Conservation (phyloP, 345 rosid species). For the Angophora floribunda region DNA sequence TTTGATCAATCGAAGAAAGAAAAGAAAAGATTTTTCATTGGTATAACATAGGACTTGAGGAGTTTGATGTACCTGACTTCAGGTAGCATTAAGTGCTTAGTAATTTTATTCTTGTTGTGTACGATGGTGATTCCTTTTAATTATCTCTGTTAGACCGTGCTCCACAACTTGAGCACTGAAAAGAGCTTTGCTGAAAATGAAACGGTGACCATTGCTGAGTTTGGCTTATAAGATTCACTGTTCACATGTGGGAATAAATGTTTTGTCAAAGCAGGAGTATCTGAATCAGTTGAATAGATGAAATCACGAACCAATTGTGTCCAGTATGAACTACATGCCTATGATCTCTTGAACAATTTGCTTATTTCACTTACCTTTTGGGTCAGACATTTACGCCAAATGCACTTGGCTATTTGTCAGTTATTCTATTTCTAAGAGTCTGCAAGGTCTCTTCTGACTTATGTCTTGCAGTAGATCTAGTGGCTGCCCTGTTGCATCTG, state of each 20-base stretch:
- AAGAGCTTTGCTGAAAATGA: neutral
- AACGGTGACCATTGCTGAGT: neutral
- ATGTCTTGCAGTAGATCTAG: neutral
- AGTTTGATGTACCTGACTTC: neutral
- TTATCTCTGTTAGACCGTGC: neutral
- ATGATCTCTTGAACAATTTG: neutral
- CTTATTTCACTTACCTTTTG: neutral
- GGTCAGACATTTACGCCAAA: neutral
- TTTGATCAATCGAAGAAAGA: neutral
- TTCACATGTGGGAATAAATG: neutral
- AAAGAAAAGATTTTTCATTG: neutral
- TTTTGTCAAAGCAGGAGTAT: neutral
- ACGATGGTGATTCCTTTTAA: neutral
- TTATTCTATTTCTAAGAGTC: neutral
- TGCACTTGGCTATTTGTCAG: neutral
- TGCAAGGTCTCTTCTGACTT: neutral
- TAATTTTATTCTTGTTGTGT: neutral
- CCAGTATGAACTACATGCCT: neutral
- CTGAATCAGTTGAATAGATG: neutral
- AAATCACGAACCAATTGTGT: neutral
- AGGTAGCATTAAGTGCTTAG: neutral
- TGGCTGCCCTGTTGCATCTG: neutral
- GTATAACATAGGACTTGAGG: neutral
- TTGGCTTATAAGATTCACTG: neutral
- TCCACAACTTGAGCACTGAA: neutral